Base-by-base conservation (phyloP, 257 asterid species). In the Gentiana macrophylla region DNA sequence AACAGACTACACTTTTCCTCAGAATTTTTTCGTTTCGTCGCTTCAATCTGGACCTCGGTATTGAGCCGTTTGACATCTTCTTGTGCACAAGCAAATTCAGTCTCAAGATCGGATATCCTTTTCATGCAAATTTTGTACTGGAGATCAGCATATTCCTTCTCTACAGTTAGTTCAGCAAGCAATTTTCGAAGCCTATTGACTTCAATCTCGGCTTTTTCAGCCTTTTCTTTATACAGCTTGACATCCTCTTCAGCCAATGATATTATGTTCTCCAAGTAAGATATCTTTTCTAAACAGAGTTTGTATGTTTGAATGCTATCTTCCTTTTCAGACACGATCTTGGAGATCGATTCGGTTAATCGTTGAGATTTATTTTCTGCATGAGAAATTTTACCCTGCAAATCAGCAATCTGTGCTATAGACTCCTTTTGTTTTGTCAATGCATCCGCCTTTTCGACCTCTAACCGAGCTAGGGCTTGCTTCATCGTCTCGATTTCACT, bases 91-190 rank as follows among this genome's bases (percentile, higher is more conserved):
- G 24, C 24, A 24, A 24, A 24, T 24, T 24, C 24, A 24, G 24
- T 70, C 78, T 88, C 86, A 44, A 88, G 94, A 51, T 80, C 68
- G 50, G 85, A 70, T 64, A 88, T 74, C 52, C 70, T 85, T 66
- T 76, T 84, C 69, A 77, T 66, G 74, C 94, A 91, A 64, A 57
- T 48, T 59, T 75, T 74, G 62, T 24, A 24, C 24, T 24, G 24
- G 24, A 24, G 24, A 24, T 24, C 24, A 24, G 24, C 24, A 24
- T 24, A 24, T 24, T 24, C 24, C 24, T 24, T 24, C 24, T 24
- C 24, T 24, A 24, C 24, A 24, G 24, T 24, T 24, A 24, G 24
- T 24, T 24, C 24, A 24, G 24, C 24, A 24, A 24, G 24, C 24
- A 24, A 24, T 24, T 88, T 71, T 70, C 63, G 78, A 58, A 91